Conservation (phyloP, 2,329 filamentous ascomycete species). For the Mollisia scopiformis region DNA sequence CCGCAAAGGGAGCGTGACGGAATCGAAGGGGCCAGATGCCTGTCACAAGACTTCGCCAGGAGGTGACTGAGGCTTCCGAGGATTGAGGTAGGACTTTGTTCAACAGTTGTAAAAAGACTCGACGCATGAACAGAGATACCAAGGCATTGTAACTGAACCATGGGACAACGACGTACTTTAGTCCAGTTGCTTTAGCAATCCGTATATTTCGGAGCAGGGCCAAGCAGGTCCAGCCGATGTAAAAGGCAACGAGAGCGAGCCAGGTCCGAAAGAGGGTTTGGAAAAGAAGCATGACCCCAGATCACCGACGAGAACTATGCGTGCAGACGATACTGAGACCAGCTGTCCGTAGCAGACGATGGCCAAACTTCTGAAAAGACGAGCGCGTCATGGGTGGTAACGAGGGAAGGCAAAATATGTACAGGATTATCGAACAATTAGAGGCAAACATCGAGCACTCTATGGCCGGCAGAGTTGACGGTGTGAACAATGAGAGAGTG, state of each 20-base stretch:
- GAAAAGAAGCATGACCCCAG: conserved; percentile 3
- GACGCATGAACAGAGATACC: conserved; percentile 5
- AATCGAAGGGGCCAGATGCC: conserved; percentile 20
- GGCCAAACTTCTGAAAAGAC: background rate
- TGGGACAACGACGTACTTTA: conserved; percentile 22
- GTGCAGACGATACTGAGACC: background rate
- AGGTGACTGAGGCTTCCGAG: conserved; percentile 13
- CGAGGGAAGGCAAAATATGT: background rate
- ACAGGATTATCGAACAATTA: background rate
- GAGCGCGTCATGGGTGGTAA: background rate
- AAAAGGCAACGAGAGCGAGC: background rate
- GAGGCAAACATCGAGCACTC: background rate
- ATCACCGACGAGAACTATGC: background rate
- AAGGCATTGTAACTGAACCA: conserved; percentile 21
- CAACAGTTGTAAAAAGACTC: conserved; percentile 12
- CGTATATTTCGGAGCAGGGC: conserved; percentile 11
- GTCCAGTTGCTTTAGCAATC: conserved; percentile 15
- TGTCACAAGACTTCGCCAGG: conserved; percentile 17
- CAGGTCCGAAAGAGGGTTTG: background rate
- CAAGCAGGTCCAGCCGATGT: conserved; percentile 2
- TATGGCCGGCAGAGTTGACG: background rate
- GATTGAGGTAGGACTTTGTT: conserved; percentile 7
- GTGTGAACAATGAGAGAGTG: background rate
- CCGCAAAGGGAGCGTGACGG: conserved; percentile 21
- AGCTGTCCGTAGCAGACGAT: background rate